Percentiles rank a stretch among this genome's conserved stretches.
These are phyloP conservation scores for Talaromyces wortmannii DNA, from an alignment of 495 filamentous ascomycete species.

Conservation along the genomic window DNA sequence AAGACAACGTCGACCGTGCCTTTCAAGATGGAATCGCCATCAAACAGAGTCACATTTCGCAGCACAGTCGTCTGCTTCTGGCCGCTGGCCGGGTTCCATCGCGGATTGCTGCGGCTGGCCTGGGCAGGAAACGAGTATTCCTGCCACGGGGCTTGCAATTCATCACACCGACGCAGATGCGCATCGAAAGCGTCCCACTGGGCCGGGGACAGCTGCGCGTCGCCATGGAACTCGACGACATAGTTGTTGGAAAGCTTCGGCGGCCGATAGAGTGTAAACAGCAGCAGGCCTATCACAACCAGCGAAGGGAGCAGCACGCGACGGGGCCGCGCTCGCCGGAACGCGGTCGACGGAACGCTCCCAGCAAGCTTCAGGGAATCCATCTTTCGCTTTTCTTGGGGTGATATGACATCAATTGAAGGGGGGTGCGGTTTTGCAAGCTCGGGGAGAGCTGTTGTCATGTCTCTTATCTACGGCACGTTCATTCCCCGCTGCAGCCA, in stretches of 20 bases:
- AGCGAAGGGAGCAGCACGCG: slow-evolving; percentile 1
- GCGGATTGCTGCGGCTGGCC: slow-evolving; percentile 4
- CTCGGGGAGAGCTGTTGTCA: not conserved
- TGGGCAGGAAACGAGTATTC: not conserved
- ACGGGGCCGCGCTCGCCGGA: not conserved
- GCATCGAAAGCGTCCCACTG: slow-evolving; percentile 3
- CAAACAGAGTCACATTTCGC: slow-evolving; percentile 7
- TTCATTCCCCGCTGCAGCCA: too few species aligned
- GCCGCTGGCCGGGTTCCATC: slow-evolving; percentile 4
- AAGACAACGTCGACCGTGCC: slow-evolving; percentile 5
- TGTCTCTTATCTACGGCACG: not conserved
- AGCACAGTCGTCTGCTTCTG: slow-evolving; percentile 1
- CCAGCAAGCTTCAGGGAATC: not conserved
- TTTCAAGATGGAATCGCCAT: not conserved
- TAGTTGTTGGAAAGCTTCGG: not conserved
- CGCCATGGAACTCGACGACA: slow-evolving; percentile 4
- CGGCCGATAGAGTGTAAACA: slow-evolving; percentile 1
- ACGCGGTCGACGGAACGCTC: not conserved
- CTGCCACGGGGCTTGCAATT: not conserved
- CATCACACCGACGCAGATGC: not conserved
- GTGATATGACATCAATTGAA: not conserved
- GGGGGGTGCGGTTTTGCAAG: not conserved
- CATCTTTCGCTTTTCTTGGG: not conserved
- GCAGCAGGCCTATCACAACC: slow-evolving; percentile 1
- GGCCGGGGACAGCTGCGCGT: not conserved